phyloP scores from a whole-genome alignment of 306 rosid species.

The Sphenostylis stenocarpa region DNA sequence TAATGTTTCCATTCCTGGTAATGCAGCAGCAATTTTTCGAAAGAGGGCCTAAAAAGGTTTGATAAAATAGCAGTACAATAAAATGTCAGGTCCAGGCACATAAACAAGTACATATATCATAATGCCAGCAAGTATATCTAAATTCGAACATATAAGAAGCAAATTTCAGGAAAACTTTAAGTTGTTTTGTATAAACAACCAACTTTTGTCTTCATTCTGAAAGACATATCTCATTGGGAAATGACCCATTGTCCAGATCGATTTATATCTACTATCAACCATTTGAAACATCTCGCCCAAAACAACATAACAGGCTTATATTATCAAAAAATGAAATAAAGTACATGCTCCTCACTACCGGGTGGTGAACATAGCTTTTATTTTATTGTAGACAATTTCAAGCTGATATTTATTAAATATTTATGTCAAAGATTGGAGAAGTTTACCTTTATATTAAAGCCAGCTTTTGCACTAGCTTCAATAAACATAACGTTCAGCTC shows the following conservation, averaged over 20 bases:
- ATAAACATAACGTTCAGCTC: conserved; percentile 83
- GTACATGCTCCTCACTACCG: neutral
- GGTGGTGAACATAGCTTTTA: neutral
- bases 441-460: conserved; percentile 83
- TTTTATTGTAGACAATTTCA: neutral
- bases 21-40: conserved; percentile 90
- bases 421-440: neutral
- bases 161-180: neutral
- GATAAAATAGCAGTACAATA: conserved; percentile 12
- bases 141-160: conserved; percentile 1
- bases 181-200: conserved; percentile 19
- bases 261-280: neutral
- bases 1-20: conserved; percentile 92
- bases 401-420: conserved; percentile 6
- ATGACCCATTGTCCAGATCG: conserved; percentile 5
- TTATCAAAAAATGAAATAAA: neutral
- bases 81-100: conserved; percentile 17
- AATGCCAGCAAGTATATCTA: conserved; percentile 20
- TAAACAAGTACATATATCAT: neutral
- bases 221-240: conserved; percentile 2
- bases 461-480: conserved; percentile 94
- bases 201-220: neutral
- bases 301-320: conserved; percentile 12
- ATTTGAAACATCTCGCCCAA: conserved; percentile 25
- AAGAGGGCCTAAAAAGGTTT: conserved; percentile 67